phyloP scores from a whole-genome alignment of 805 yeast species.

The Diddensiella santjacobensis region DNA sequence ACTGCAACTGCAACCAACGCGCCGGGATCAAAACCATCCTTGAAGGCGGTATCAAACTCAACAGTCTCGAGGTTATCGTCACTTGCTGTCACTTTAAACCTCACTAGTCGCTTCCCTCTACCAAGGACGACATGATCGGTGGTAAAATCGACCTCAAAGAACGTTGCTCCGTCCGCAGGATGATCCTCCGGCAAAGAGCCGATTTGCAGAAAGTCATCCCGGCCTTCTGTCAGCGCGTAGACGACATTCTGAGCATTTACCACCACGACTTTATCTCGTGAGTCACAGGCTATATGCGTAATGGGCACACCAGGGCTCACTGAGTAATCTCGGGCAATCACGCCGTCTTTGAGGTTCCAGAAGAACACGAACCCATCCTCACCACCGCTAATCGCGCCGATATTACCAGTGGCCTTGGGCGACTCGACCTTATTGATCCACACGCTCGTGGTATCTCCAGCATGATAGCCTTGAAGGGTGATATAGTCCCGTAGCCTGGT shows the following conservation, averaged over 20 bases:
- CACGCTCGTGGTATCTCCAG: slow-evolving; percentile 23
- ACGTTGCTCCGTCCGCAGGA: neutral
- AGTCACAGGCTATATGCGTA: slow-evolving; percentile 16
- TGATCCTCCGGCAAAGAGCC: slow-evolving; percentile 4
- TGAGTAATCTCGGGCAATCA: slow-evolving; percentile 1
- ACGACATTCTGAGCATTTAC: slow-evolving; percentile 14
- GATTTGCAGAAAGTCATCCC: slow-evolving; percentile 2
- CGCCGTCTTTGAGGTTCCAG: slow-evolving; percentile 22
- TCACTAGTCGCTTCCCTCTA: slow-evolving; percentile 6
- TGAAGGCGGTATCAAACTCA: slow-evolving; percentile 2
- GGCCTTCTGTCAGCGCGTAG: neutral
- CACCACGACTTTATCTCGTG: slow-evolving; percentile 12
- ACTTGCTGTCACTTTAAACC: slow-evolving; percentile 7
- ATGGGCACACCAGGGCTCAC: slow-evolving; percentile 12
- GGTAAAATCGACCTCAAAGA: slow-evolving; percentile 21
- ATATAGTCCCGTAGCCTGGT: slow-evolving; percentile 27
- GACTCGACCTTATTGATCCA: slow-evolving; percentile 27
- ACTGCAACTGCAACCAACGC: slow-evolving; percentile 17
- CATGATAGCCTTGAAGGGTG: slow-evolving; percentile 22
- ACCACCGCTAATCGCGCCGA: slow-evolving; percentile 21
- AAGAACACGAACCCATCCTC: slow-evolving; percentile 20
- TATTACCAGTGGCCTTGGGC: slow-evolving; percentile 13
- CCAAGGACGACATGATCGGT: slow-evolving; percentile 17
- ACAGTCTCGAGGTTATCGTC: neutral
- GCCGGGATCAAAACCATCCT: slow-evolving; percentile 4